Conservation (phyloP, 2,329 filamentous ascomycete species). For the Beauveria medogensis region DNA sequence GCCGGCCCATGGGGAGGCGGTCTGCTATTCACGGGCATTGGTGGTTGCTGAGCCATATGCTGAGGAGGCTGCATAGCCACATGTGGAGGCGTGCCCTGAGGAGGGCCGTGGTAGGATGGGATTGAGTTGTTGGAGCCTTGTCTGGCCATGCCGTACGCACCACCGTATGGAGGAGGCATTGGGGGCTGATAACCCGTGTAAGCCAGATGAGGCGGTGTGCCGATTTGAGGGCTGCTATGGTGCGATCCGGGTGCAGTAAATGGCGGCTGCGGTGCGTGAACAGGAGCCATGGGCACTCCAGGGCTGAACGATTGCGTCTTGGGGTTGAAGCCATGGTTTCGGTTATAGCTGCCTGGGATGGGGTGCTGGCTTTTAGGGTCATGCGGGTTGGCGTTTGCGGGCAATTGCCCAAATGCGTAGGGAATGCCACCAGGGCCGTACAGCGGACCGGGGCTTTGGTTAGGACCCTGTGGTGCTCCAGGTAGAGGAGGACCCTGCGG, state of each 20-base stretch:
- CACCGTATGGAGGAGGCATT: slow-evolving; percentile 38
- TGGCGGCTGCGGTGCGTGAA: slow-evolving; percentile 38
- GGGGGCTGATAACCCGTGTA: slow-evolving; percentile 42
- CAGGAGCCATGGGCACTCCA: slow-evolving; percentile 39
- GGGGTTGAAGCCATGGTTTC: slow-evolving; percentile 78
- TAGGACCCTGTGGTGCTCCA: slow-evolving; percentile 17
- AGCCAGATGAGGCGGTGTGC: slow-evolving; percentile 38
- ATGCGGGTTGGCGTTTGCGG: slow-evolving; percentile 59
- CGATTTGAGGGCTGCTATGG: slow-evolving; percentile 46
- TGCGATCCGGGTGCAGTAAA: slow-evolving; percentile 42
- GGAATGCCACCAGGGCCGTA: slow-evolving; percentile 31
- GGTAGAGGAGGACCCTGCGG: slow-evolving; percentile 17
- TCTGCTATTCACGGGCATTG: slow-evolving; percentile 38
- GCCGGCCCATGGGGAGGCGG: slow-evolving; percentile 29
- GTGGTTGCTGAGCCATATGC: slow-evolving; percentile 28
- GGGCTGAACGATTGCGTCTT: slow-evolving; percentile 91
- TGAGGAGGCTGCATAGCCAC: slow-evolving; percentile 30
- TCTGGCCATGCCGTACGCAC: slow-evolving; percentile 47
- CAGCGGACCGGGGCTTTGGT: slow-evolving; percentile 15
- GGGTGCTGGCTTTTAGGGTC: slow-evolving; percentile 72
- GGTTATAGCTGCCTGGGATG: slow-evolving; percentile 74
- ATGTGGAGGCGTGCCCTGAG: slow-evolving; percentile 15
- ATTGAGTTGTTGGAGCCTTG: slow-evolving; percentile 49
- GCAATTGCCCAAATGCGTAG: slow-evolving; percentile 75
- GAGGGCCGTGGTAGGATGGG: slow-evolving; percentile 39